Evolutionary conservation across 805 yeast genomes (phyloP).

Genomic region (Saturnispora besseyi): DNA sequence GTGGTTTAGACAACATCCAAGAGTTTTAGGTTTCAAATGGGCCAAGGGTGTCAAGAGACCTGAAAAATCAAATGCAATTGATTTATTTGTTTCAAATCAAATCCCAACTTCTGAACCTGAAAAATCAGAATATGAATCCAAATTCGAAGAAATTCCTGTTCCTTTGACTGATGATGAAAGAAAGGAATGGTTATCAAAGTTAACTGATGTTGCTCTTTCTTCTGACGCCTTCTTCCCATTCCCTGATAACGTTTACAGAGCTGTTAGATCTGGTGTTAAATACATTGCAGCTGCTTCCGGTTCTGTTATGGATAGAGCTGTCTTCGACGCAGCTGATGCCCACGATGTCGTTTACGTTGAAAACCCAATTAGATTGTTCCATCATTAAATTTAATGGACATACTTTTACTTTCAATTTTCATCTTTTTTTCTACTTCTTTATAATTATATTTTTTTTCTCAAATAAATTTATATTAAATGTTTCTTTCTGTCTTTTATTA

Average conservation of each 20-base stretch:
- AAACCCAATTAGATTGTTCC: conserved; percentile 96
- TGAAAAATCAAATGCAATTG: conserved; percentile 97
- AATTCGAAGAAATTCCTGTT: conserved; percentile 74
- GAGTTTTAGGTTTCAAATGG: conserved; percentile 89
- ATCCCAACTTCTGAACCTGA: conserved; percentile 90
- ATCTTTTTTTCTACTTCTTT: neutral
- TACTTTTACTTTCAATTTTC: neutral
- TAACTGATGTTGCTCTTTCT: conserved; percentile 80
- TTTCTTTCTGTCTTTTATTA: neutral
- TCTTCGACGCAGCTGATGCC: conserved; percentile 90
- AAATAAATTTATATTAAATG: neutral
- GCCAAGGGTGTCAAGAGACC: conserved; percentile 98
- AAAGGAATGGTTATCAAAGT: conserved; percentile 73
- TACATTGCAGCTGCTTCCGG: conserved; percentile 96
- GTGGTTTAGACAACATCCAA: conserved; percentile 99
- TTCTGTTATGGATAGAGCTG: conserved; percentile 95
- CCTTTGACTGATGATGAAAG: conserved; percentile 81
- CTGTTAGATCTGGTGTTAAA: conserved; percentile 93
- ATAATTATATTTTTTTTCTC: neutral
- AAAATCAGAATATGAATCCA: conserved; percentile 82
- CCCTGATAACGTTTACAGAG: conserved; percentile 98
- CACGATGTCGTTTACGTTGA: conserved; percentile 87
- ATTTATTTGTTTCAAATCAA: conserved; percentile 83
- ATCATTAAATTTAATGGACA: conserved; percentile 48
- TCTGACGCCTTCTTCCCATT: conserved; percentile 99